phyloP scores from a whole-genome alignment of 164 flowering plant species.

The Amborella trichopoda region DNA sequence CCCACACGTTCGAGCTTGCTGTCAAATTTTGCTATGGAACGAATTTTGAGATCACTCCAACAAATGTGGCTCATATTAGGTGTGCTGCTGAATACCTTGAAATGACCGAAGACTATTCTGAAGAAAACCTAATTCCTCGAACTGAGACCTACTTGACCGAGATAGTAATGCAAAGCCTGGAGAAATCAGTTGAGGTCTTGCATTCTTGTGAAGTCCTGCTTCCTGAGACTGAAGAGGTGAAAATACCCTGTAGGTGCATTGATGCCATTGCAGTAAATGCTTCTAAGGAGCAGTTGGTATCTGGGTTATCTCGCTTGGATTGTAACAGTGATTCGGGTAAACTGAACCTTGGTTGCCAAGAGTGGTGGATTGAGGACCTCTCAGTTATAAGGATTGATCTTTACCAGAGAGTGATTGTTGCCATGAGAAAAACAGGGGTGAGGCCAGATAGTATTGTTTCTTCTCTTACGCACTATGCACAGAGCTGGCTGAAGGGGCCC shows the following conservation, averaged over 20 bases:
- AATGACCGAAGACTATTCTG: slow-evolving; percentile 59
- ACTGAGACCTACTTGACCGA: slow-evolving; percentile 43
- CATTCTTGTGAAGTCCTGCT: slow-evolving; percentile 30
- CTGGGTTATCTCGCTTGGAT: slow-evolving; percentile 42
- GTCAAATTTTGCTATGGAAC: slow-evolving; percentile 61
- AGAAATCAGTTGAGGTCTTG: slow-evolving; percentile 46
- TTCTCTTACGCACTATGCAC: slow-evolving; percentile 55
- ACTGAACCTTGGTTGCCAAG: slow-evolving; percentile 22
- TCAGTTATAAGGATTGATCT: slow-evolving; percentile 34
- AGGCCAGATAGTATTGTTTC: slow-evolving; percentile 31
- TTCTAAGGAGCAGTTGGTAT: slow-evolving; percentile 49
- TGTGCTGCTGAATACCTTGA: slow-evolving; percentile 66
- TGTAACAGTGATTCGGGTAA: slow-evolving; percentile 23
- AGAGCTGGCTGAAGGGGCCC: slow-evolving; percentile 37
- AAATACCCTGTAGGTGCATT: slow-evolving; percentile 35
- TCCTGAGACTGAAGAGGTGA: slow-evolving; percentile 38
- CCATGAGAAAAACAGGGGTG: slow-evolving; percentile 44
- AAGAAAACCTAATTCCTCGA: slow-evolving; percentile 43
- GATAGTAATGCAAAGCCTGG: slow-evolving; percentile 39
- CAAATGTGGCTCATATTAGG: slow-evolving; percentile 47
- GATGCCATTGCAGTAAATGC: slow-evolving; percentile 51
- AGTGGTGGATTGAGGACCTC: slow-evolving; percentile 74
- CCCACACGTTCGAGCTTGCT: slow-evolving; percentile 46
- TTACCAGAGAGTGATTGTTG: slow-evolving; percentile 36
- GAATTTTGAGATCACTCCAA: slow-evolving; percentile 50